Evolutionary conservation across 1,284 basidiomycete species (phyloP).

Genomic region (Trametes sp.): DNA sequence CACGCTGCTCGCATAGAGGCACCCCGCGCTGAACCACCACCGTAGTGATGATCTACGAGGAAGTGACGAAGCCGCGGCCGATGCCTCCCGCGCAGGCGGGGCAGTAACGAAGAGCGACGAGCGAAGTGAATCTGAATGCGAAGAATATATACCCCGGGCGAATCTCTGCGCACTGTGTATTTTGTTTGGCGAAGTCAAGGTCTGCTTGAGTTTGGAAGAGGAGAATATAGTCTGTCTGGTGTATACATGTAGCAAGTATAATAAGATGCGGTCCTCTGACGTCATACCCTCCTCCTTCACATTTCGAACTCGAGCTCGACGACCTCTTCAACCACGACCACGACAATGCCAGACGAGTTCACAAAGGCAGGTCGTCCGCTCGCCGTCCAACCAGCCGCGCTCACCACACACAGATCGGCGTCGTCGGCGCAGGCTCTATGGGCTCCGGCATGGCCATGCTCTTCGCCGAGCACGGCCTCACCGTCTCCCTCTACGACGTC

Average conservation of each 20-base stretch:
- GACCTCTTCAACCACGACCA: background rate
- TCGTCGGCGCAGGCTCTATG: constrained; percentile 38
- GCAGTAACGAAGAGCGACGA: constrained; percentile 12
- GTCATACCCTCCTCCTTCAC: constrained; percentile 17
- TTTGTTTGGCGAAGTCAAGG: constrained; percentile 3
- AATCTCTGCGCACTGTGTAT: constrained; percentile 12
- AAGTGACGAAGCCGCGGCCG: constrained; percentile 50
- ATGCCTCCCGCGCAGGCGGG: constrained; percentile 8
- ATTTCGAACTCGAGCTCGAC: too few species aligned
- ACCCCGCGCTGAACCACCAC: background rate
- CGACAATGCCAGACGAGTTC: constrained; percentile 13
- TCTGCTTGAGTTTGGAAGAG: constrained; percentile 1
- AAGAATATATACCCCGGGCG: constrained; percentile 19
- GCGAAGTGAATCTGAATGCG: background rate
- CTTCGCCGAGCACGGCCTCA: constrained; percentile 35
- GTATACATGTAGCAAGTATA: constrained; percentile 33
- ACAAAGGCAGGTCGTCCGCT: constrained; percentile 12
- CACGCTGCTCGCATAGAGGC: constrained; percentile 7
- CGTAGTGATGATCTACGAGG: constrained; percentile 65
- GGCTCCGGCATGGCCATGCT: constrained; percentile 38
- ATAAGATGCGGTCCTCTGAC: constrained; percentile 22
- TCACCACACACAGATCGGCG: constrained; percentile 28
- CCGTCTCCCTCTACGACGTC: constrained; percentile 34
- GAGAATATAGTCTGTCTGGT: background rate
- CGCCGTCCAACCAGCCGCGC: background rate